Evolutionary conservation across 208 protist genomes (phyloP), one percentile per base, ranked within the genome.

Genomic region (Crithidia sp.): DNA sequence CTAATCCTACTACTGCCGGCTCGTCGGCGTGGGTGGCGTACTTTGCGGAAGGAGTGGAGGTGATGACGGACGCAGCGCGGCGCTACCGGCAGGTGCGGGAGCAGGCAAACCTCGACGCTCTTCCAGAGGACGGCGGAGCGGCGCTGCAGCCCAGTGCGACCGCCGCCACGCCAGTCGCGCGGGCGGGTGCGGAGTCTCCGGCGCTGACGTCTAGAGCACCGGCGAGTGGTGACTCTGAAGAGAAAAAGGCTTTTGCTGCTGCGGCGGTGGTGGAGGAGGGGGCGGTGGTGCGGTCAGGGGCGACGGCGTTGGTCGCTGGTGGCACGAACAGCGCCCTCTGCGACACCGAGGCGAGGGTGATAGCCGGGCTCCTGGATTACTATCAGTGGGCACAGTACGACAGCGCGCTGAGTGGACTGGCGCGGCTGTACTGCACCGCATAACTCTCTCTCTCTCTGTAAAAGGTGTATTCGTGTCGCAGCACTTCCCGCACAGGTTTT

Each of bases 371-470:
- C 39, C 77, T 93, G 36, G 91, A 96, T 64, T 96, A 94, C 82
- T 96, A 96, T 78, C 91, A 94, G 71, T 96, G 89, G 86, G 86
- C 86, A 36, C 91, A 94, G 77, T 92, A 93, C 75, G 91, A 96
- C 74, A 76, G 66, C 19, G 63, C 85, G 2, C 74, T 96, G 47
- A 67, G 81, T 14, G 78, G 78, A 19, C 87, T 93, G 56, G 89
- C 89, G 10, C 75, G 84, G 41, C 43, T 57, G 50, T 94, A 93
- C 68, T 92, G 87, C 71, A 17, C 61, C 36, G 19, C 47, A 19
- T 82, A 67, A 14, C 36, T 8, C 36, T 36, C 28, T 14, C n/a
- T 14, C 12, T 14, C 45, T 49, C 28, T 0, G 45, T 49, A 13
- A 1, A 1, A 28, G 28, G 28, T 28, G 28, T 28, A 28, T 28